Base-by-base conservation (phyloP, 1,139 yeast species). In the Yamadazyma spencermartinsiae region DNA sequence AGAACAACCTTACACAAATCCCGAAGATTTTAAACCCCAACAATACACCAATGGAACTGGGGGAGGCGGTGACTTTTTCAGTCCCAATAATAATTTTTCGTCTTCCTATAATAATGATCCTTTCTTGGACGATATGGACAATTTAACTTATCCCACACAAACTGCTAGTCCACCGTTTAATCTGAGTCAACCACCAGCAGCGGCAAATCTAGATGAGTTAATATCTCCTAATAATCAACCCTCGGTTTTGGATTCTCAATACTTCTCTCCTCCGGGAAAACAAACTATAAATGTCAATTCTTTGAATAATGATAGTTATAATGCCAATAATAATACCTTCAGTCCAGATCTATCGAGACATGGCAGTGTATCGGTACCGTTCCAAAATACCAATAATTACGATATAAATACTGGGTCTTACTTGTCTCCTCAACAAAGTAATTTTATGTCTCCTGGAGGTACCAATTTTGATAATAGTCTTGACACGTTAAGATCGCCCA, bases 251-350 rank as follows among this genome's bases (percentile, higher is more conserved):
- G 66, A 62, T 36, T 63, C 74, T 5, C 73, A 68, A 42, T 70
- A 68, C 49, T 71, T 71, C 41, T 68, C 74, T 1, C 76, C 76
- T 3, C 62, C 70, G 4, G 56, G 52, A 13, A 59, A 52, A 36
- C 48, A 43, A 26, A 31, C 47, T 6, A 21, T 40, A 24, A 41
- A 42, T 35, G 23, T 40, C 11, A 36, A 37, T 19, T 27, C 38
- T 4, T 38, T 42, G 21, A 34, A 32, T 17, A 28, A 33, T 13
- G 15, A 12, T 12, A 11, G 11, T n/a, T 16, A 18, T 16, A 28
- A 15, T 16, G 9, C 15, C 17, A 39, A 36, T 21, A 50, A 51
- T 34, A 44, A 53, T 11, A 34, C 49, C 7, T 58, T 61, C 46
- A 63, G 67, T 43, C 70, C 72, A n/a, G 48, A 56, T 18, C 39